Percentiles rank a stretch among this genome's conserved stretches.
Evolutionary conservation across 1,139 yeast genomes (phyloP).

Genomic region (Wickerhamomyces sp.): DNA sequence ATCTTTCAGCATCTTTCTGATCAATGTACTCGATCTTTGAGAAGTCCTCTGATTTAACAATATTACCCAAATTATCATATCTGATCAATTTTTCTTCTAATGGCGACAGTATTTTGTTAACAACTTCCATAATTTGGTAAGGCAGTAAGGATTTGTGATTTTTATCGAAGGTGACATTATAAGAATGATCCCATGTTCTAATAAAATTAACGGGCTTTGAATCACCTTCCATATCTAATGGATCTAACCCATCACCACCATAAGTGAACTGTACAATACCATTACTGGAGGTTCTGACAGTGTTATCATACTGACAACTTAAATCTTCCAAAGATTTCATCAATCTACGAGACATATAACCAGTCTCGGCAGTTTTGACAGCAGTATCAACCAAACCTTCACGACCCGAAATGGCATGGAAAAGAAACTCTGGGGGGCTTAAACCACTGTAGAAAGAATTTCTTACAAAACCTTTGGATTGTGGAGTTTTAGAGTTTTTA

Average conservation of each 20-base stretch:
- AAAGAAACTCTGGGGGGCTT: conserved; percentile 93
- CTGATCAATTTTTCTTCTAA: conserved; percentile 57
- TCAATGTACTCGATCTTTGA: conserved; percentile 62
- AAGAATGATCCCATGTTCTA: conserved; percentile 94
- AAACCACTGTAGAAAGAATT: conserved; percentile 93
- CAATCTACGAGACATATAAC: conserved; percentile 97
- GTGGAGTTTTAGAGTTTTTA: conserved; percentile 94
- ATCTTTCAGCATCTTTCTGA: conserved; percentile 81
- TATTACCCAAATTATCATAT: conserved; percentile 69
- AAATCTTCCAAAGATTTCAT: conserved; percentile 98
- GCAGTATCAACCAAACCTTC: conserved; percentile 99
- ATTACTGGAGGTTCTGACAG: conserved; percentile 91
- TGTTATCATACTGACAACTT: conserved; percentile 88
- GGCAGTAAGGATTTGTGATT: conserved; percentile 63
- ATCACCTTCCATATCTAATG: conserved; percentile 98
- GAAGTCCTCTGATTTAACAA: conserved; percentile 39
- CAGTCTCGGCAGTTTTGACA: conserved; percentile 98
- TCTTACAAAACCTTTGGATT: conserved; percentile 95
- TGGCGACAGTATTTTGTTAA: conserved; percentile 55
- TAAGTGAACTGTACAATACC: conserved; percentile 97
- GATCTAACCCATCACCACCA: conserved; percentile 99
- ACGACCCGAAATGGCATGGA: conserved; percentile 99
- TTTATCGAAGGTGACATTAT: conserved; percentile 60
- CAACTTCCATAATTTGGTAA: conserved; percentile 55
- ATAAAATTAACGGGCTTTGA: conserved; percentile 92